phyloP scores from a whole-genome alignment of 352 stramenopile species.

The Plasmopara halstedii region DNA sequence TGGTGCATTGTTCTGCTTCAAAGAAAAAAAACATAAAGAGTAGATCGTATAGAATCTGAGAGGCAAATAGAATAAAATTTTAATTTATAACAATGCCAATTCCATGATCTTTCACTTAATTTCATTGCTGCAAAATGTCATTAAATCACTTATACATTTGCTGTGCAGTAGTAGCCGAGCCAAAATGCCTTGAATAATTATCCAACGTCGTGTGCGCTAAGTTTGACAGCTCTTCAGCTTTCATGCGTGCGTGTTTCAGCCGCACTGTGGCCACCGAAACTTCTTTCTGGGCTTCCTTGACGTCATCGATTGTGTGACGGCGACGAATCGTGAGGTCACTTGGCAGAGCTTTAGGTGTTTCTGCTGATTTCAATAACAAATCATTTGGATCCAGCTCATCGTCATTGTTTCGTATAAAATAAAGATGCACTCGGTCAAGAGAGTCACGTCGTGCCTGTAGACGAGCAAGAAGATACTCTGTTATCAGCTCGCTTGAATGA shows the following conservation, averaged over 20 bases:
- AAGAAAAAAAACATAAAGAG: no score
- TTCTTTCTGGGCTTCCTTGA: conserved; percentile 67
- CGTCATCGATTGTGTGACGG: conserved; percentile 75
- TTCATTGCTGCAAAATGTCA: no score
- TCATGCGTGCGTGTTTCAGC: conserved; percentile 63
- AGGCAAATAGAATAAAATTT: no score
- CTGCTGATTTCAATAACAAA: conserved; percentile 19
- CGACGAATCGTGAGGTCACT: conserved; percentile 52
- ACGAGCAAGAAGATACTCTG: conserved; percentile 66
- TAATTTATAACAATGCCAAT: no score
- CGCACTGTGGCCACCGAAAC: conserved; percentile 54
- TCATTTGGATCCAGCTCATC: conserved; percentile 50
- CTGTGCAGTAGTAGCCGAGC: no score
- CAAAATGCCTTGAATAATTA: conserved; percentile 34
- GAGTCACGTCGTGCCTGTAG: conserved; percentile 55
- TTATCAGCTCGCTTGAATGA: conserved; percentile 32
- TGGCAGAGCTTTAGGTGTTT: conserved; percentile 15
- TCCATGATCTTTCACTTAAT: no score
- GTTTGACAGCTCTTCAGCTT: conserved; percentile 69
- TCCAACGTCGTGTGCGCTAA: conserved; percentile 63
- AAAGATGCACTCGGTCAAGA: conserved; percentile 35
- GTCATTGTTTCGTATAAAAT: conserved; percentile 63
- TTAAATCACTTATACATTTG: no score
- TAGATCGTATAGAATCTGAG: no score
- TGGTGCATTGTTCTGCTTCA: no score